Conservation (phyloP, 495 filamentous ascomycete species). For the Aspergillus egyptiacus region DNA sequence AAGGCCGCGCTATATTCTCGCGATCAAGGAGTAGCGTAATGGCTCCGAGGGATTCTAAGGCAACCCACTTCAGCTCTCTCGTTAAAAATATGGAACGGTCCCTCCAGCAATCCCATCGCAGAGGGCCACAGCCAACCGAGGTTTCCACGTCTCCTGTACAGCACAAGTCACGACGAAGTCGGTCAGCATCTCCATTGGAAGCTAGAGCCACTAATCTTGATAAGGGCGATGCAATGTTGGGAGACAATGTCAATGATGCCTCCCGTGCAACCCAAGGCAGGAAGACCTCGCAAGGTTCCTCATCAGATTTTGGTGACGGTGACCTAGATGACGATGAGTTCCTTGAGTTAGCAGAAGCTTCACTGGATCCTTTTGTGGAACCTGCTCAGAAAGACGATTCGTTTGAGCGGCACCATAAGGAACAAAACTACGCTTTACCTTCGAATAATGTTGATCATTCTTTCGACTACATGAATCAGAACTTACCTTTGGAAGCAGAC, state of each 20-base stretch:
- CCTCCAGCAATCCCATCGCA: constrained; percentile 36
- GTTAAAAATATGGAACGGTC: constrained; percentile 64
- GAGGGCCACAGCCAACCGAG: constrained; percentile 36
- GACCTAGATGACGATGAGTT: constrained; percentile 53
- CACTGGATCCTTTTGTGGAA: constrained; percentile 30
- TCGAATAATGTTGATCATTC: background rate
- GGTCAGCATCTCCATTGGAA: constrained; percentile 44
- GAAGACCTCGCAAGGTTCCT: constrained; percentile 29
- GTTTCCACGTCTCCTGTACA: constrained; percentile 51
- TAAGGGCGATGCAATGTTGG: constrained; percentile 4
- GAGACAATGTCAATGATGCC: constrained; percentile 4
- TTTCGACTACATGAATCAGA: background rate
- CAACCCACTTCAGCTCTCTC: constrained; percentile 55
- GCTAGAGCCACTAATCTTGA: constrained; percentile 16
- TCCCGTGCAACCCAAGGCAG: constrained; percentile 8
- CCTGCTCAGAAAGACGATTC: constrained; percentile 2
- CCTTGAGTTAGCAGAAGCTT: constrained; percentile 43
- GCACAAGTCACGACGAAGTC: constrained; percentile 29
- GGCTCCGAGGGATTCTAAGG: constrained; percentile 43
- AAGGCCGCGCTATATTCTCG: constrained; percentile 38
- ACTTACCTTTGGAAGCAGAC: background rate
- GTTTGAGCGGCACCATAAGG: background rate
- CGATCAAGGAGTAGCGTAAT: constrained; percentile 49
- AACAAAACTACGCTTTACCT: background rate
- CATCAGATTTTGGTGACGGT: constrained; percentile 58